phyloP scores from a whole-genome alignment of 2,329 filamentous ascomycete species.

The Pyrenophora seminiperda region DNA sequence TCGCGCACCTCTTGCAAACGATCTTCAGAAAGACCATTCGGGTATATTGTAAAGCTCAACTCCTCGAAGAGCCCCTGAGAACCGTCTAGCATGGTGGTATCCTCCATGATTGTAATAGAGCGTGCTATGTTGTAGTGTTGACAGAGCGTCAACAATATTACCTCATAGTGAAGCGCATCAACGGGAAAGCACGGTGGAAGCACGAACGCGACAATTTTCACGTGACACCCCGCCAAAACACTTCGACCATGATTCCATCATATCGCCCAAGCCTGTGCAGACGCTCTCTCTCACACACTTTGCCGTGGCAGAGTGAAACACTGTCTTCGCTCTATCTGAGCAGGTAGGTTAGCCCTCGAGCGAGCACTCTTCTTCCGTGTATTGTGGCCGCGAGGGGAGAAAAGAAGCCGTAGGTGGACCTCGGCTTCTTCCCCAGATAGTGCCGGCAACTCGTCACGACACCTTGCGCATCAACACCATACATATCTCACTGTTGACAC shows the following conservation, averaged over 20 bases:
- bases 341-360: no score
- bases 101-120: slow-evolving; percentile 35
- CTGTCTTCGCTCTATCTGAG: no score
- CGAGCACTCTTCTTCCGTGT: neutral
- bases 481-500: neutral
- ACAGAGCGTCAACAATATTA: slow-evolving; percentile 8
- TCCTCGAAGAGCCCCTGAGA: slow-evolving; percentile 47
- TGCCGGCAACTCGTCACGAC: slow-evolving; percentile 26
- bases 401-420: slow-evolving; percentile 21
- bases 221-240: slow-evolving; percentile 21
- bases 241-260: slow-evolving; percentile 3
- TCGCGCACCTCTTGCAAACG: slow-evolving; percentile 35
- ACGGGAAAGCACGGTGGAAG: neutral
- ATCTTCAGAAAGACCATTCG: slow-evolving; percentile 44
- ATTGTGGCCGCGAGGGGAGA: slow-evolving; percentile 3
- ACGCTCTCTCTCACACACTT: neutral
- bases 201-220: slow-evolving; percentile 20
- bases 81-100: slow-evolving; percentile 38
- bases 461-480: slow-evolving; percentile 5
- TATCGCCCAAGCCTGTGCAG: neutral
- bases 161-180: slow-evolving; percentile 5
- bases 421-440: slow-evolving; percentile 31
- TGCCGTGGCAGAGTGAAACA: neutral
- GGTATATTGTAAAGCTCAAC: slow-evolving; percentile 52
- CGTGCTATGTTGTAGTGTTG: slow-evolving; percentile 7